These are phyloP conservation scores for Kwoniella sp. DNA, from an alignment of 768 basidiomycete species.

Conservation along the genomic window DNA sequence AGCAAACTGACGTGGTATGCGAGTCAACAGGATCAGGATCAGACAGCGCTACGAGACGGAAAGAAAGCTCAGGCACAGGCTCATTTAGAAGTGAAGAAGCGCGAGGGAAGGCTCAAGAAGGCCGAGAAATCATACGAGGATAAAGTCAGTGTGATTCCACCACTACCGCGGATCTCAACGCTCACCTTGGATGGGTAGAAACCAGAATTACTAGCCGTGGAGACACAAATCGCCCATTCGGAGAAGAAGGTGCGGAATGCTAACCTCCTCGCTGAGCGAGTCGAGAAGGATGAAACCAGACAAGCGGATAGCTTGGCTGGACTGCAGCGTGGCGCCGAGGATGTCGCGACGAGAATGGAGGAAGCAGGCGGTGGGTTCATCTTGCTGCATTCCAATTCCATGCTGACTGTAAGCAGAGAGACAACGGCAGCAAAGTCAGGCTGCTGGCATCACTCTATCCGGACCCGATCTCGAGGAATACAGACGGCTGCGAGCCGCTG, in stretches of 20 bases:
- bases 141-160: slow-evolving; percentile 57
- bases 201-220: slow-evolving; percentile 75
- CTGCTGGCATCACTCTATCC: slow-evolving; percentile 68
- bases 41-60: slow-evolving; percentile 67
- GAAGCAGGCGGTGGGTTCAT: slow-evolving; percentile 66
- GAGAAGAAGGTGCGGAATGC: slow-evolving; percentile 73
- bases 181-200: slow-evolving; percentile 54
- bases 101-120: slow-evolving; percentile 82
- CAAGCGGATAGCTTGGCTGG: slow-evolving; percentile 49
- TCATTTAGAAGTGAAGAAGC: slow-evolving; percentile 68
- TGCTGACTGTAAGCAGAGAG: slow-evolving; percentile 57
- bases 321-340: slow-evolving; percentile 63
- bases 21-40: slow-evolving; percentile 50
- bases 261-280: slow-evolving; percentile 60
- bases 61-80: slow-evolving; percentile 76
- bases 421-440: slow-evolving; percentile 65
- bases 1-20: neutral
- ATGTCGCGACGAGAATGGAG: slow-evolving; percentile 66
- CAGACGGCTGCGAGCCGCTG: slow-evolving; percentile 71
- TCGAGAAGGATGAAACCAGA: slow-evolving; percentile 57
- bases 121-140: slow-evolving; percentile 82
- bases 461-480: slow-evolving; percentile 86
- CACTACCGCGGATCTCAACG: neutral
- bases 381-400: too few species aligned
- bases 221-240: slow-evolving; percentile 83